Conservation (phyloP, 192 early-diverging fungal genomes). For the Coemansia erecta region DNA sequence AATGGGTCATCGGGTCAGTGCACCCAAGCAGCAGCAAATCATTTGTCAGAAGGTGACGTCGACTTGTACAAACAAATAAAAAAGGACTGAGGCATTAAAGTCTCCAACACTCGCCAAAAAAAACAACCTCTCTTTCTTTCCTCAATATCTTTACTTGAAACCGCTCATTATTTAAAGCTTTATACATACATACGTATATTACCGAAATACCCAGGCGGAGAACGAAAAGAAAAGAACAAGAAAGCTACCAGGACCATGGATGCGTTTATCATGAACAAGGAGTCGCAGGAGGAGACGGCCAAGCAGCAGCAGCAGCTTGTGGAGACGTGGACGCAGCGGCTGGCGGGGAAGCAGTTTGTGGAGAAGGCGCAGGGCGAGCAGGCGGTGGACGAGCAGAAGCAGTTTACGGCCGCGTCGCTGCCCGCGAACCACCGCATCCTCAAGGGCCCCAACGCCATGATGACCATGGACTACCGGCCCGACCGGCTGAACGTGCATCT, state of each 20-base stretch:
- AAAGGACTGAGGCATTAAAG: too few relatives aligned
- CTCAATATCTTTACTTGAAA: not conserved
- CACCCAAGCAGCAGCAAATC: too few relatives aligned
- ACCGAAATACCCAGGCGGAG: too few relatives aligned
- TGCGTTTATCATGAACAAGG: not conserved
- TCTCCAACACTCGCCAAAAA: not conserved
- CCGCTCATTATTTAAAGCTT: too few relatives aligned
- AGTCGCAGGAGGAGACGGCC: conserved; percentile 1
- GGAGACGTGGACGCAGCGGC: conserved; percentile 10
- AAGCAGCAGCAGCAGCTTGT: conserved; percentile 14
- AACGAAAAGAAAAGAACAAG: too few relatives aligned
- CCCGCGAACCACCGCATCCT: conserved; percentile 20
- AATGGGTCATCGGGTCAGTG: too few relatives aligned
- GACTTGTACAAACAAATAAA: too few relatives aligned
- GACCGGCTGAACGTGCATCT: conserved; percentile 26
- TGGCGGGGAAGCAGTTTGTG: conserved; percentile 16
- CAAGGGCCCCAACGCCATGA: conserved; percentile 4
- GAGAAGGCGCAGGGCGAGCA: conserved; percentile 1
- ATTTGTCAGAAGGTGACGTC: too few relatives aligned
- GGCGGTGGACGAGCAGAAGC: not conserved
- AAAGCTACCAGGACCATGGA: too few relatives aligned
- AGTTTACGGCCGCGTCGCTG: conserved; percentile 11
- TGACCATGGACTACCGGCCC: conserved; percentile 25
- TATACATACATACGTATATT: too few relatives aligned
- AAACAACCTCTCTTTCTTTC: too few relatives aligned